Base-by-base conservation (phyloP, 768 basidiomycete genomes). In the Ramaria rubella region DNA sequence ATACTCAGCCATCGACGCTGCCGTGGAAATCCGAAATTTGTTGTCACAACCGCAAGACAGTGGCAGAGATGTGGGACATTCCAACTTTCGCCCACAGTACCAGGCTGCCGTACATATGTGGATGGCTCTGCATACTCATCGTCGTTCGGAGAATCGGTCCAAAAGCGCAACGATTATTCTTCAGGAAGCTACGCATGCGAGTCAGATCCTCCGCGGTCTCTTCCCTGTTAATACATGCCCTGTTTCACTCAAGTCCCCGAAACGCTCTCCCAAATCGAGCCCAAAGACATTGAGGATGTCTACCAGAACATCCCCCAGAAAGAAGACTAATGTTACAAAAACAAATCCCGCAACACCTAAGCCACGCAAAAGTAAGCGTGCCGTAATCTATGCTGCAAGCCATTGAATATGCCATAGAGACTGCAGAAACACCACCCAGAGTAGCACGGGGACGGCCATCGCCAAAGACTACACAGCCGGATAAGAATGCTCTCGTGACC, bases 111-210 rank as follows among this genome's bases (percentile, higher is more conserved):
- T 77, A 0, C 81, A 87, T 62, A 73, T 94, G 24, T 87, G 85
- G 83, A 70, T 81, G 44, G 82, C 85, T 0, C 70, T 94, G 19
- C 83, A 88, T 63, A 77, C 81, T 0, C 89, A 93, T 68, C 78
- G 81, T 14, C 73, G 70, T 5, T 56, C 55, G 70, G 67, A 8
- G 74, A 79, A 54, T 58, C 69, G 1, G 68, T 77, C 23, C 77
- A 81, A 64, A 74, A 33, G 27, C 19, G 19, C 70, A 54, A 55
- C 68, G 0, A 63, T 75, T 1, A 75, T 89, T 40, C 69, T 77
- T 7, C 63, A 70, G n/a, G 81, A 83, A 48, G 72, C 80, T 1
- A 80, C 78, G 11, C 70, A 77, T 14, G 86, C 82, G 0, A 82
- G 77, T 60, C 67, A 60, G 31, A 65, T 80, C 27, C 73, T 88